Percentiles rank a stretch among this genome's conserved stretches.
These are phyloP conservation scores for Sclerotinia sclerotiorum DNA, from an alignment of 2,329 filamentous ascomycete genomes.

Conservation along the genomic window DNA sequence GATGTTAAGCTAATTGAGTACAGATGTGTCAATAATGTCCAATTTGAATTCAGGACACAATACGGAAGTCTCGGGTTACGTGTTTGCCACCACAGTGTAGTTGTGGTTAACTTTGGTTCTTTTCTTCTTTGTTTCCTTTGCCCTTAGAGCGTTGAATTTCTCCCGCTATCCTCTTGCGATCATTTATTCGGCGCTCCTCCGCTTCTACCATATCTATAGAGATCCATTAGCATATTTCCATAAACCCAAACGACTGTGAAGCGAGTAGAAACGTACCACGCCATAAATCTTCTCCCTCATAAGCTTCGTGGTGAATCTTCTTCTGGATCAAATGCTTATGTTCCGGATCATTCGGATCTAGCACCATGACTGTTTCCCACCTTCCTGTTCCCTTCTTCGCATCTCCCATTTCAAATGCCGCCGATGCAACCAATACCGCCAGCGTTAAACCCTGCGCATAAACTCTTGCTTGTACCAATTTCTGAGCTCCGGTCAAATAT, in stretches of 20 bases:
- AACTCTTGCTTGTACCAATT: slow-evolving; percentile 73
- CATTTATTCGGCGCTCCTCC: slow-evolving; percentile 64
- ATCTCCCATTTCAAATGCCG: slow-evolving; percentile 71
- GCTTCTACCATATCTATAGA: slow-evolving; percentile 76
- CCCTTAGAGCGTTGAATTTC: slow-evolving; percentile 17
- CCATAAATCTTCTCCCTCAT: slow-evolving; percentile 90
- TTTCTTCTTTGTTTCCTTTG: slow-evolving; percentile 49
- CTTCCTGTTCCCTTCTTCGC: slow-evolving; percentile 71
- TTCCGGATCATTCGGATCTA: slow-evolving; percentile 78
- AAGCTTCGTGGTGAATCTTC: slow-evolving; percentile 81
- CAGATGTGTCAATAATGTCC: too few relatives aligned
- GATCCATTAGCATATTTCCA: slow-evolving; percentile 27
- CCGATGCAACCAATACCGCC: slow-evolving; percentile 64
- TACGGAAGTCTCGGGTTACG: too few relatives aligned
- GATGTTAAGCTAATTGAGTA: too few relatives aligned
- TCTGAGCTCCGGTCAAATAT: slow-evolving; percentile 63
- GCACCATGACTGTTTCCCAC: slow-evolving; percentile 81
- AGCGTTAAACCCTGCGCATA: slow-evolving; percentile 73
- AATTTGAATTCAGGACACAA: too few relatives aligned
- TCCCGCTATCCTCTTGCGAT: slow-evolving; percentile 54
- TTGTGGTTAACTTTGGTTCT: slow-evolving; percentile 41
- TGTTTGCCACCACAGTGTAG: too few relatives aligned
- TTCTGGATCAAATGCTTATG: slow-evolving; percentile 85
- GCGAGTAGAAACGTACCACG: slow-evolving; percentile 59
- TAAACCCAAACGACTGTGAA: not conserved